These are phyloP conservation scores for Perkinsus marinus DNA, from an alignment of 169 alveolate species.

Conservation along the genomic window DNA sequence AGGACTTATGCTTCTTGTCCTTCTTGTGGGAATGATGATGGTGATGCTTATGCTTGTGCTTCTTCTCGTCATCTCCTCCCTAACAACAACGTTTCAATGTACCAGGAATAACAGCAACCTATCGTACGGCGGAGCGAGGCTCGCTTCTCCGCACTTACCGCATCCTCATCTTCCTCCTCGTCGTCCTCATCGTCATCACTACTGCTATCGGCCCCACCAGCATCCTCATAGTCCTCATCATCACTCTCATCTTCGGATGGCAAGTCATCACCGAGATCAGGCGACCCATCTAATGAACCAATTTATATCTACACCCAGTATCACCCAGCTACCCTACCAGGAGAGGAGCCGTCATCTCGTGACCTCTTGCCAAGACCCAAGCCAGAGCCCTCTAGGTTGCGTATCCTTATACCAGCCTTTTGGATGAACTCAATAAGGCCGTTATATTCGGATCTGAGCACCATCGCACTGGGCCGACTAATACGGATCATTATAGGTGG, in stretches of 20 bases:
- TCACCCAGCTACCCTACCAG: constrained; percentile 18
- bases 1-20: background rate
- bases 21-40: background rate
- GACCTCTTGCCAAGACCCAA: background rate
- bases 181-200: constrained; percentile 42
- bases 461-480: background rate
- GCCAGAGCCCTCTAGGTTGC: constrained; percentile 12
- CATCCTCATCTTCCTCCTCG: constrained; percentile 11
- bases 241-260: constrained; percentile 37
- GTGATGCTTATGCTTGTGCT: background rate
- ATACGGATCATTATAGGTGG: background rate
- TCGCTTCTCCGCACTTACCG: background rate
- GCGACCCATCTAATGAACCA: constrained; percentile 21
- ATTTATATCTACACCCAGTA: constrained; percentile 24
- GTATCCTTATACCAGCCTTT: constrained; percentile 45
- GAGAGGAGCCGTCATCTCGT: background rate
- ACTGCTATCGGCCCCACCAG: constrained; percentile 29
- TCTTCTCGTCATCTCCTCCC: background rate
- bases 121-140: background rate
- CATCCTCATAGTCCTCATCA: constrained; percentile 19
- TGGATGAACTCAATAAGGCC: constrained; percentile 41
- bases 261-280: constrained; percentile 27
- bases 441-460: constrained; percentile 50
- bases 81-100: background rate
- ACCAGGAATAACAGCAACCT: background rate